Conservation (phyloP, 2,329 filamentous ascomycete species). For the Colletotrichum sp. region DNA sequence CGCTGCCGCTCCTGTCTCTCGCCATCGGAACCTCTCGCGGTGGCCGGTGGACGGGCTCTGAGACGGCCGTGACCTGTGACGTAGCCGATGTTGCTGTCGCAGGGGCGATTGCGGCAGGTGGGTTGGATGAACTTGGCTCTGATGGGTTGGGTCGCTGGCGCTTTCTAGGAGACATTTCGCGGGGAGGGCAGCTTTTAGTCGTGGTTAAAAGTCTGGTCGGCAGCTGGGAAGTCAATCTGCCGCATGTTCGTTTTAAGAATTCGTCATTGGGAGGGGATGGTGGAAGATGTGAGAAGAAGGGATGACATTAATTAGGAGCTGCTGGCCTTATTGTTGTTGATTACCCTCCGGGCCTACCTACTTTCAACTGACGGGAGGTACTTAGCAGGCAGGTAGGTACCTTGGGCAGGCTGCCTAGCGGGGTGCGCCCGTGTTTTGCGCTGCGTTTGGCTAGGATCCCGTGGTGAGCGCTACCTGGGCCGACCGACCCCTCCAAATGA, state of each 20-base stretch:
- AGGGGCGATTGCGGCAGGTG: slow-evolving; percentile 19
- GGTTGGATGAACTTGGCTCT: slow-evolving; percentile 23
- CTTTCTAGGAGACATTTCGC: slow-evolving; percentile 46
- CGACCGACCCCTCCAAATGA: not conserved
- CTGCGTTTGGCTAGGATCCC: not conserved
- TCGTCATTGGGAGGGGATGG: slow-evolving; percentile 4
- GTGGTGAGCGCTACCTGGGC: not conserved
- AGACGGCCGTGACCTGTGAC: slow-evolving; percentile 23
- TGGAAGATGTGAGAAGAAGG: not conserved
- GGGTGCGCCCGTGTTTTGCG: not conserved
- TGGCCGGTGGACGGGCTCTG: slow-evolving; percentile 12
- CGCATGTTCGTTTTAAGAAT: slow-evolving; percentile 12
- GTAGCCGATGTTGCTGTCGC: slow-evolving; percentile 20
- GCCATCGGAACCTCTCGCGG: slow-evolving; percentile 9
- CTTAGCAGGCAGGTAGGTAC: not conserved
- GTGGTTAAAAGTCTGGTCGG: not conserved
- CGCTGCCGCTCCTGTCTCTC: slow-evolving; percentile 18
- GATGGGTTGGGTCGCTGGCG: slow-evolving; percentile 40
- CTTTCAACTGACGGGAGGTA: not conserved
- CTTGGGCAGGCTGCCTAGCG: not conserved
- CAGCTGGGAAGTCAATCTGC: slow-evolving; percentile 10
- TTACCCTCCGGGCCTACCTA: not conserved
- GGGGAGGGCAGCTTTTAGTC: not conserved
- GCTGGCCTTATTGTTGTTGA: not conserved
- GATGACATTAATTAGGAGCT: not conserved